A percentile compares a stretch with the other conserved stretches of the same genome.
These are phyloP conservation scores for Sarocladium brachiariae DNA, from an alignment of 2,329 filamentous ascomycete genomes.

Conservation along the genomic window DNA sequence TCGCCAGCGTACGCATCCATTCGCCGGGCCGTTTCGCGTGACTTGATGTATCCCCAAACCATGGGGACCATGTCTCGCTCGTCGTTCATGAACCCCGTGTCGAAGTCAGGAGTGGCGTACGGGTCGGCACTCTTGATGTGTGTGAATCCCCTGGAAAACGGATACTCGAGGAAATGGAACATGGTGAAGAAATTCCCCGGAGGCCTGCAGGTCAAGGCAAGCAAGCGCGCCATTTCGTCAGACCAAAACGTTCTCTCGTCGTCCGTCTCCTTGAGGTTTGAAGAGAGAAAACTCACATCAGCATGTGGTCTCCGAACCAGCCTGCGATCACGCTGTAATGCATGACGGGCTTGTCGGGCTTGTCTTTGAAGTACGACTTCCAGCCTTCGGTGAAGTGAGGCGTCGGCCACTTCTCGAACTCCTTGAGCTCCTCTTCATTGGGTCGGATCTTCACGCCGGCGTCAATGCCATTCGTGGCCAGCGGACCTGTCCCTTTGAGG, in stretches of 20 bases:
- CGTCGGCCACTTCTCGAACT: slow-evolving; percentile 67
- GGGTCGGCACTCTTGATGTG: slow-evolving; percentile 66
- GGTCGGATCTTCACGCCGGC: slow-evolving; percentile 74
- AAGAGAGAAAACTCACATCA: slow-evolving; percentile 37
- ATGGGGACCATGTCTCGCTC: slow-evolving; percentile 78
- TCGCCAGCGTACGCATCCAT: slow-evolving; percentile 76
- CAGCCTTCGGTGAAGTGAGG: slow-evolving; percentile 68
- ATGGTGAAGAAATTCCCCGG: slow-evolving; percentile 77
- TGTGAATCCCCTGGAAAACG: slow-evolving; percentile 65
- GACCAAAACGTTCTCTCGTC: no score
- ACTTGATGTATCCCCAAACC: slow-evolving; percentile 82
- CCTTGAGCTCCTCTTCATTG: slow-evolving; percentile 57
- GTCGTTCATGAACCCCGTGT: slow-evolving; percentile 80
- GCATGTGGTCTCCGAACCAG: slow-evolving; percentile 55
- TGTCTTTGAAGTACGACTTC: slow-evolving; percentile 78
- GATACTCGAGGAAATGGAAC: slow-evolving; percentile 76
- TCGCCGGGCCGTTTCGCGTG: slow-evolving; percentile 68
- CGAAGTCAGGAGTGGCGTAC: slow-evolving; percentile 71
- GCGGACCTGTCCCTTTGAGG: slow-evolving; percentile 67
- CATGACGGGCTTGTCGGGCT: slow-evolving; percentile 82
- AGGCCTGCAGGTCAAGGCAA: slow-evolving; percentile 46
- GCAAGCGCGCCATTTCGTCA: no score
- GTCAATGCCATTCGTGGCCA: slow-evolving; percentile 74
- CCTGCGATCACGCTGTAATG: slow-evolving; percentile 73
- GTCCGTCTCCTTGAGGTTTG: slow-evolving; percentile 33